Conservation (phyloP, 192 early-diverging fungal genomes). For the Entomortierella lignicola region DNA sequence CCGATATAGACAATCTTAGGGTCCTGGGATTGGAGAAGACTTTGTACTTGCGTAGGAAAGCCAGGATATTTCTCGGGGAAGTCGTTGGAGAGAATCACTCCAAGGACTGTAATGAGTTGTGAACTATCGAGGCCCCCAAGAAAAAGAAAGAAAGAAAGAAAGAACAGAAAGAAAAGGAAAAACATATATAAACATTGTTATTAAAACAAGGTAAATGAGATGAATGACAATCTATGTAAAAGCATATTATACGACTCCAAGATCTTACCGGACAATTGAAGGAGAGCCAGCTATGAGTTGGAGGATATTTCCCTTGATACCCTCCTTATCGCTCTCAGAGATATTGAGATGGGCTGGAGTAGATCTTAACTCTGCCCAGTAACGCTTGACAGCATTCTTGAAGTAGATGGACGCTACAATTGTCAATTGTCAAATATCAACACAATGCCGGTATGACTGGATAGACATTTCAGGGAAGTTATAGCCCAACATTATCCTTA, state of each 20-base stretch:
- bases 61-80: conserved; percentile 85
- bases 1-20: conserved; percentile 79
- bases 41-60: conserved; percentile 74
- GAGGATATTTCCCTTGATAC: conserved; percentile 81
- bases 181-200: no score
- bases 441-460: neutral
- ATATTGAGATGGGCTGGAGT: conserved; percentile 65
- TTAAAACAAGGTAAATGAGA: no score
- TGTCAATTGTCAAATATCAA: neutral
- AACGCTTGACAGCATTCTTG: conserved; percentile 45
- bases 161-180: no score
- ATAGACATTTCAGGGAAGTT: neutral
- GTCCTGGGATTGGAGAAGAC: conserved; percentile 73
- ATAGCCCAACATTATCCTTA: conserved; percentile 9
- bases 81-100: conserved; percentile 81
- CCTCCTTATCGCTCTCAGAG: conserved; percentile 74
- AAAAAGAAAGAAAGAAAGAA: neutral
- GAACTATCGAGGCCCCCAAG: conserved; percentile 52
- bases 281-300: conserved; percentile 77
- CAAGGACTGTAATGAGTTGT: conserved; percentile 84
- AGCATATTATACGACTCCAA: no score
- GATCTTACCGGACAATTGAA: conserved; percentile 73
- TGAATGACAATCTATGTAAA: conserved; percentile 5
- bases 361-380: conserved; percentile 55
- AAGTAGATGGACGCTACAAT: conserved; percentile 45